These are phyloP conservation scores for Pyronema domesticum DNA, from an alignment of 495 filamentous ascomycete genomes.

Conservation along the genomic window DNA sequence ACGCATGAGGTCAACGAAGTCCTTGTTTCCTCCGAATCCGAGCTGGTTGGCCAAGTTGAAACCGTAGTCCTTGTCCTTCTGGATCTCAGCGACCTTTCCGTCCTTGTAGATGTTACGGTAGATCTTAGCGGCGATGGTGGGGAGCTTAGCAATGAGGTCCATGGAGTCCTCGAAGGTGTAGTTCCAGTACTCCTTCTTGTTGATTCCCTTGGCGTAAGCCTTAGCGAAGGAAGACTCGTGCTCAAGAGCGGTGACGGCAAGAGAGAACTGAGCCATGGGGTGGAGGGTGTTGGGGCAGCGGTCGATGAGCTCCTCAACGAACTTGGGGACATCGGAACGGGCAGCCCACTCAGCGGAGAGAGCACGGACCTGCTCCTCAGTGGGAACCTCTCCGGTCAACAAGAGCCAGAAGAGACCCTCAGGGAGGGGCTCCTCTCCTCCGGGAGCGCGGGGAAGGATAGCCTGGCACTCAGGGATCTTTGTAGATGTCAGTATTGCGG, in stretches of 20 bases:
- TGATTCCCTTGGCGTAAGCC: slow-evolving; percentile 71
- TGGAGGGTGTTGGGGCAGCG: slow-evolving; percentile 75
- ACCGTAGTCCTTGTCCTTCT: slow-evolving; percentile 79
- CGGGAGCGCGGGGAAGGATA: slow-evolving; percentile 78
- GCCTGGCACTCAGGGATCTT: slow-evolving; percentile 87
- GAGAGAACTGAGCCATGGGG: slow-evolving; percentile 95
- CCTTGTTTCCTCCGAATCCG: slow-evolving; percentile 72
- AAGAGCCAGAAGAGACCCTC: slow-evolving; percentile 99
- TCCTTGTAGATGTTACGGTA: slow-evolving; percentile 76
- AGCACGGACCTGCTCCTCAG: slow-evolving; percentile 55
- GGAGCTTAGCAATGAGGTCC: slow-evolving; percentile 83
- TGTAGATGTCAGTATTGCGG: no score
- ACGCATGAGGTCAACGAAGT: slow-evolving; percentile 87
- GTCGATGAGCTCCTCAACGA: slow-evolving; percentile 76
- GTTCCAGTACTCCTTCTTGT: slow-evolving; percentile 97
- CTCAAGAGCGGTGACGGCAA: slow-evolving; percentile 83
- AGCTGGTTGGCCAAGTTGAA: slow-evolving; percentile 97
- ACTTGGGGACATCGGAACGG: slow-evolving; percentile 63
- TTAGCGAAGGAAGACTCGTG: slow-evolving; percentile 83
- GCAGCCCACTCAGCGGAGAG: slow-evolving; percentile 77
- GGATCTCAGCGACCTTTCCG: slow-evolving; percentile 61
- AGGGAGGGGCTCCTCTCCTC: slow-evolving; percentile 95
- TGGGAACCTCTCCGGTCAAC: slow-evolving; percentile 79
- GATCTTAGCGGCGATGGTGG: slow-evolving; percentile 90
- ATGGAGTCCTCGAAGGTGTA: slow-evolving; percentile 94